Conservation (phyloP, 2,329 filamentous ascomycete genomes). For the Arthrinium puccinioides region DNA sequence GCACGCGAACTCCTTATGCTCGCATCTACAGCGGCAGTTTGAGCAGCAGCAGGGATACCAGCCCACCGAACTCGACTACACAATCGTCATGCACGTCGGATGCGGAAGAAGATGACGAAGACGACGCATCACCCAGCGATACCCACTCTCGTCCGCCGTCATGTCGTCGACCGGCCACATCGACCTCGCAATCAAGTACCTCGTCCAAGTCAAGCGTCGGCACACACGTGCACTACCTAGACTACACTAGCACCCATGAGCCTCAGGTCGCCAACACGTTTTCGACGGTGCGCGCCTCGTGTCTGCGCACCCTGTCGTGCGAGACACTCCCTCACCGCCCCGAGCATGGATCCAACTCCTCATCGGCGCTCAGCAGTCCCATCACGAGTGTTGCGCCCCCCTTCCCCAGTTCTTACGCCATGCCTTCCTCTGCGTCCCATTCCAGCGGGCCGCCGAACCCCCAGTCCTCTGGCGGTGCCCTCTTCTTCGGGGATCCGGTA, state of each 20-base stretch:
- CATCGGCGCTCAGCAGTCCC: slow-evolving; percentile 19
- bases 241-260: slow-evolving; percentile 63
- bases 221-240: slow-evolving; percentile 56
- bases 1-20: slow-evolving; percentile 54
- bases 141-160: slow-evolving; percentile 20
- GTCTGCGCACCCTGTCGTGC: slow-evolving; percentile 58
- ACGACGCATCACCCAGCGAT: neutral
- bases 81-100: slow-evolving; percentile 40
- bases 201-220: slow-evolving; percentile 40
- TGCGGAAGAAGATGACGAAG: slow-evolving; percentile 35
- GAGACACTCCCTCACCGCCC: slow-evolving; percentile 56
- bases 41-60: slow-evolving; percentile 35
- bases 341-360: slow-evolving; percentile 20
- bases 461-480: slow-evolving; percentile 51
- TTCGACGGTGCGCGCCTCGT: slow-evolving; percentile 59
- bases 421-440: slow-evolving; percentile 29
- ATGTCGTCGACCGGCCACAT: slow-evolving; percentile 33
- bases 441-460: slow-evolving; percentile 45
- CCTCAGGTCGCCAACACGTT: slow-evolving; percentile 55
- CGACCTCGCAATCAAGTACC: slow-evolving; percentile 44
- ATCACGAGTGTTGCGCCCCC: slow-evolving; percentile 31
- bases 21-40: slow-evolving; percentile 46
- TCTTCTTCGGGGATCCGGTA: slow-evolving; percentile 60
- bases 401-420: slow-evolving; percentile 27
- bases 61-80: slow-evolving; percentile 45